phyloP scores from a whole-genome alignment of 352 stramenopile genomes.

The Pythium periplocum region DNA sequence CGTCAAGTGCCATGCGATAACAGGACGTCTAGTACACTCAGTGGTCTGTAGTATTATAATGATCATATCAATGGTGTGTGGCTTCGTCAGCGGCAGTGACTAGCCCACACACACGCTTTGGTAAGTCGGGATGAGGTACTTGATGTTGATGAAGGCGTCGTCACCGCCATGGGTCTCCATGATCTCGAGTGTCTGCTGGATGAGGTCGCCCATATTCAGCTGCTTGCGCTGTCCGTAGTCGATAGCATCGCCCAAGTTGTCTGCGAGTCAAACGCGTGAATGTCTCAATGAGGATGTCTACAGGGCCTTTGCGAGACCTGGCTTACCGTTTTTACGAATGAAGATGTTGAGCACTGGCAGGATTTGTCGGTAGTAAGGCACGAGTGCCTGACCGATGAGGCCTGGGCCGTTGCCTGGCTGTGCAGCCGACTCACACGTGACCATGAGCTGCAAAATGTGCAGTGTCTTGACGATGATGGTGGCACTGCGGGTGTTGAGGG shows the following conservation, averaged over 20 bases:
- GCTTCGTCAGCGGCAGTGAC: no score
- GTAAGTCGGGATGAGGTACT: constrained; percentile 97
- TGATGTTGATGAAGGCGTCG: constrained; percentile 99
- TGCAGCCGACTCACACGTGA: constrained; percentile 88
- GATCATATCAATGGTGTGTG: neutral
- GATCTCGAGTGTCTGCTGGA: constrained; percentile 95
- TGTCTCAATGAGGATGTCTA: no score
- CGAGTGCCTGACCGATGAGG: constrained; percentile 94
- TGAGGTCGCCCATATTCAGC: constrained; percentile 94
- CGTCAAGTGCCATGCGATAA: no score
- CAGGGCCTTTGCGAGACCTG: neutral
- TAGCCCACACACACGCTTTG: constrained; percentile 88
- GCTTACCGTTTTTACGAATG: constrained; percentile 90
- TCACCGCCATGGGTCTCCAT: constrained; percentile 95
- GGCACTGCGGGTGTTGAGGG: constrained; percentile 91
- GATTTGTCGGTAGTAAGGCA: constrained; percentile 98
- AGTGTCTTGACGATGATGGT: constrained; percentile 96
- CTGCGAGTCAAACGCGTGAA: constrained; percentile 22
- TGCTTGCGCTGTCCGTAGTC: constrained; percentile 95
- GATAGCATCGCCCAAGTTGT: constrained; percentile 95
- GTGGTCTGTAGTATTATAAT: no score
- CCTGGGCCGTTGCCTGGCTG: constrained; percentile 72
- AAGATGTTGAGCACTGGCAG: constrained; percentile 97
- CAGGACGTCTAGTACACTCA: no score
- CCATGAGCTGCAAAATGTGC: constrained; percentile 95